phyloP scores from a whole-genome alignment of 1,284 basidiomycete genomes.

The Neolentinus lepideus region DNA sequence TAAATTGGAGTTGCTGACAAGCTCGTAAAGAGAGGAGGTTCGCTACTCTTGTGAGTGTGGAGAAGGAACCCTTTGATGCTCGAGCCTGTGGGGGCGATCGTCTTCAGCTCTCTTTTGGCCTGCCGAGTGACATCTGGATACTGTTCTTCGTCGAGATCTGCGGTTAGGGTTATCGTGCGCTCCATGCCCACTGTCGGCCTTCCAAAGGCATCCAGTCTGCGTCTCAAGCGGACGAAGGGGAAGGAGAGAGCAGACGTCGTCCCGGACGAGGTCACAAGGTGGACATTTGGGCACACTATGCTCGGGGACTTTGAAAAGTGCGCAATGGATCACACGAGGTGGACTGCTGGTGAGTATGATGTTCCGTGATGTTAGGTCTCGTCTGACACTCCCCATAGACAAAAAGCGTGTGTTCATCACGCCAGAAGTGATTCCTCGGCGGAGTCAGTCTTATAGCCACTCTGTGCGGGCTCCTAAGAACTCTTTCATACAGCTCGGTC shows the following conservation, averaged over 20 bases:
- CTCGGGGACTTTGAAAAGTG: slow-evolving; percentile 14
- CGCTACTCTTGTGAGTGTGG: neutral
- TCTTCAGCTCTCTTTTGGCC: slow-evolving; percentile 42
- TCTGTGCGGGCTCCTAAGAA: neutral
- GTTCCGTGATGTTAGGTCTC: slow-evolving; percentile 2
- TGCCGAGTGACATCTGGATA: slow-evolving; percentile 29
- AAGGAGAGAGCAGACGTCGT: slow-evolving; percentile 34
- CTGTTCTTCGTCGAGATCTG: slow-evolving; percentile 11
- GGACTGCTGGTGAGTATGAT: slow-evolving; percentile 32
- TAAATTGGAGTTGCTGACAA: neutral
- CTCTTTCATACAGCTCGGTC: neutral
- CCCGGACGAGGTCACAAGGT: slow-evolving; percentile 10
- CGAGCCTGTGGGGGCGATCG: slow-evolving; percentile 45
- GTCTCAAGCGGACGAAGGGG: slow-evolving; percentile 38
- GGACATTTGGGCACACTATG: neutral
- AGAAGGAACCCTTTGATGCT: slow-evolving; percentile 26
- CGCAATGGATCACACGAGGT: slow-evolving; percentile 31
- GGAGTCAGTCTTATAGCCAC: slow-evolving; percentile 12
- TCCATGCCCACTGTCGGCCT: slow-evolving; percentile 23
- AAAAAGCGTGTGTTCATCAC: slow-evolving; percentile 25
- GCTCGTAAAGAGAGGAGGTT: neutral
- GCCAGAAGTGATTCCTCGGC: slow-evolving; percentile 22
- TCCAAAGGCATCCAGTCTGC: slow-evolving; percentile 48
- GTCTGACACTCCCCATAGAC: slow-evolving; percentile 10
- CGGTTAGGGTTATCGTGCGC: slow-evolving; percentile 15